phyloP scores from a whole-genome alignment of 495 filamentous ascomycete species.

The Aspergillus ellipticus region DNA sequence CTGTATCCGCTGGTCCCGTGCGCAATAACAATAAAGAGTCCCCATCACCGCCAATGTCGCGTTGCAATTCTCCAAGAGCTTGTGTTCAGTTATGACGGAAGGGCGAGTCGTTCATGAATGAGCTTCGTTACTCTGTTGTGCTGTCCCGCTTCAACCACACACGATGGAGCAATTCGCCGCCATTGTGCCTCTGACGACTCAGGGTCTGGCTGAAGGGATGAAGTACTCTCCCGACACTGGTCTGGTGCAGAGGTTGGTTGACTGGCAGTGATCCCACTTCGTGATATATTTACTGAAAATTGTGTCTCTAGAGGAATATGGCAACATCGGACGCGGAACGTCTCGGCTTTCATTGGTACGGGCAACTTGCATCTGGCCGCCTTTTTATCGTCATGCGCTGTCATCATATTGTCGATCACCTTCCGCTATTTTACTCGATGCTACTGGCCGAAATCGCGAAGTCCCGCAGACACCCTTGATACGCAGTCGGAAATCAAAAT shows the following conservation, averaged over 20 bases:
- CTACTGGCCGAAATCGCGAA: constrained; percentile 1
- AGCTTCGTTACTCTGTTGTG: neutral
- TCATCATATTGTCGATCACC: constrained; percentile 7
- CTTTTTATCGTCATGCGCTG: constrained; percentile 7
- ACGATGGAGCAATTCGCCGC: constrained; percentile 9
- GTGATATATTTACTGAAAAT: neutral
- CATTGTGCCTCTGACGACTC: constrained; percentile 1
- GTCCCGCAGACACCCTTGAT: neutral
- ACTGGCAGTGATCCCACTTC: too few species aligned
- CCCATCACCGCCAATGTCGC: neutral
- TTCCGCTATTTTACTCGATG: constrained; percentile 4
- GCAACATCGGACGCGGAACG: constrained; percentile 15
- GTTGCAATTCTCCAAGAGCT: neutral
- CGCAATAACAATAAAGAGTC: neutral
- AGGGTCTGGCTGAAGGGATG: neutral
- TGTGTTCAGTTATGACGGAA: neutral
- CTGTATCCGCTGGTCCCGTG: neutral
- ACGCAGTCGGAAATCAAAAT: neutral
- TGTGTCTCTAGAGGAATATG: constrained; percentile 8
- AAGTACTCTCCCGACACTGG: neutral
- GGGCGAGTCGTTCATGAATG: neutral
- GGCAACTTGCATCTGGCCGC: constrained; percentile 18
- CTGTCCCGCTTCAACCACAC: neutral
- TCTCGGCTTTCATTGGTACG: constrained; percentile 15
- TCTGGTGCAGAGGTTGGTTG: constrained; percentile 10